These are phyloP conservation scores for Aspergillus clavatus DNA, from an alignment of 2,329 filamentous ascomycete genomes.

Conservation along the genomic window DNA sequence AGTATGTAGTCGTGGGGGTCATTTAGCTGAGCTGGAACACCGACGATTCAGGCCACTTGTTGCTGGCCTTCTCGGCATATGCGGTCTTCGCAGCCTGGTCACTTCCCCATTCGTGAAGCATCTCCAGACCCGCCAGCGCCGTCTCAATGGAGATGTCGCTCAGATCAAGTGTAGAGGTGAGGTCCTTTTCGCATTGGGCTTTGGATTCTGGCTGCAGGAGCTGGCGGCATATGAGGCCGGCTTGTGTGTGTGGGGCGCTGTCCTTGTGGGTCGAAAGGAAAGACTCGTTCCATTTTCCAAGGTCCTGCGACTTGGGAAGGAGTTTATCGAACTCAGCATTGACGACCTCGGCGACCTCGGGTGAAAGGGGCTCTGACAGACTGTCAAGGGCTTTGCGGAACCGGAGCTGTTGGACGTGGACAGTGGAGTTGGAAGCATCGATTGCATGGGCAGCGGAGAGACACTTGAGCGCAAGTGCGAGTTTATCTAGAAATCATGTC, in stretches of 20 bases:
- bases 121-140: constrained; percentile 51
- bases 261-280: constrained; percentile 60
- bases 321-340: constrained; percentile 62
- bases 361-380: constrained; percentile 55
- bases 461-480: constrained; percentile 79
- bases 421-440: constrained; percentile 62
- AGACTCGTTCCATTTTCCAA: constrained; percentile 61
- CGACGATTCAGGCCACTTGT: constrained; percentile 40
- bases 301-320: constrained; percentile 52
- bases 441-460: constrained; percentile 68
- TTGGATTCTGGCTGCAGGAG: constrained; percentile 55
- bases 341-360: constrained; percentile 65
- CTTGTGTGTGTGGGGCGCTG: constrained; percentile 59
- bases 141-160: constrained; percentile 51
- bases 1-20: neutral
- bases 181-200: constrained; percentile 55
- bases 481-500: constrained; percentile 61
- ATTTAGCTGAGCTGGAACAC: constrained; percentile 29
- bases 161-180: constrained; percentile 56
- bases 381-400: constrained; percentile 61
- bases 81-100: constrained; percentile 45
- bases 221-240: constrained; percentile 57
- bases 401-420: constrained; percentile 69
- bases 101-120: constrained; percentile 51
- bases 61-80: constrained; percentile 42